phyloP scores from a whole-genome alignment of 2,329 filamentous ascomycete genomes.

The Xenosphaeropsis pyriputrescens region DNA sequence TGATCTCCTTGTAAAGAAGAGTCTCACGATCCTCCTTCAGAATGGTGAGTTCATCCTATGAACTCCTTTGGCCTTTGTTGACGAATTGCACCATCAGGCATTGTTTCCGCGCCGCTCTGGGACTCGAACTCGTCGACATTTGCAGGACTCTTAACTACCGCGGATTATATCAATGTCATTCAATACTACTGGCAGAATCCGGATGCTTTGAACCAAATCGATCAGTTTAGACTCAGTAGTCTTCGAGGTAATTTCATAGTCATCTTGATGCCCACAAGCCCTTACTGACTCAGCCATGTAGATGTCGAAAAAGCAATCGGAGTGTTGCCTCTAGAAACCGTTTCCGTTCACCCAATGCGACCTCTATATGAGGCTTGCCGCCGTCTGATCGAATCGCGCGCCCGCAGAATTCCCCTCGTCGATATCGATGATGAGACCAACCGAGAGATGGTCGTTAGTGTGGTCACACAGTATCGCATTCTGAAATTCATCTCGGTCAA shows the following conservation, averaged over 20 bases:
- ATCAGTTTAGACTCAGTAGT: constrained; percentile 85
- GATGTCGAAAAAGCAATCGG: constrained; percentile 93
- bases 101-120: constrained; percentile 95
- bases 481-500: constrained; percentile 98
- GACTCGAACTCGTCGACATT: constrained; percentile 88
- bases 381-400: constrained; percentile 85
- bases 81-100: constrained; percentile 41
- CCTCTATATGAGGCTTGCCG: constrained; percentile 92
- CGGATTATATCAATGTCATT: constrained; percentile 96
- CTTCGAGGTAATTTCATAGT: constrained; percentile 53
- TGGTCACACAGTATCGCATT: constrained; percentile 96
- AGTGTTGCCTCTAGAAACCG: constrained; percentile 79
- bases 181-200: constrained; percentile 99
- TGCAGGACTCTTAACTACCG: constrained; percentile 85
- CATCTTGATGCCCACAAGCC: neutral
- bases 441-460: constrained; percentile 84
- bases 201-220: constrained; percentile 75
- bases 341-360: constrained; percentile 83
- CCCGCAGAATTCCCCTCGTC: constrained; percentile 83
- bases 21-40: constrained; percentile 84
- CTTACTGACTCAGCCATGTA: constrained; percentile 21
- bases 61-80: neutral
- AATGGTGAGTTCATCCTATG: constrained; percentile 52
- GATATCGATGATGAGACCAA: constrained; percentile 91
- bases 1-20: constrained; percentile 90